A percentile compares a stretch with the other conserved stretches of the same genome.
Evolutionary conservation across 2,329 filamentous ascomycete genomes (phyloP).

Genomic region (Aspergillus texensis): DNA sequence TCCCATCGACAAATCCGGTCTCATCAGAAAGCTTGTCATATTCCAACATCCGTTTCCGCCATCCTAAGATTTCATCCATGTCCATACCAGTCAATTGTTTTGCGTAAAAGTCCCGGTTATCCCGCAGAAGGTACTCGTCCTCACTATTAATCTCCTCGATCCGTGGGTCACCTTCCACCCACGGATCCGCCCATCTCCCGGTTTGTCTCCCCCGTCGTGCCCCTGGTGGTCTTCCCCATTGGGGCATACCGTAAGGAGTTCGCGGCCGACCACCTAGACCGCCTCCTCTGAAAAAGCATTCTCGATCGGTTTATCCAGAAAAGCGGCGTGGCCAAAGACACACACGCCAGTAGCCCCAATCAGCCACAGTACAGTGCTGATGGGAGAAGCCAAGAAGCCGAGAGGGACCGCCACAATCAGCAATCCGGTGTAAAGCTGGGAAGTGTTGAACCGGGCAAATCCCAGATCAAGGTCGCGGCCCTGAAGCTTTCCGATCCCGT

Average conservation of each 20-base stretch:
- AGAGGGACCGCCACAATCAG: constrained; percentile 82
- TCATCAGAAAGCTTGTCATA: constrained; percentile 54
- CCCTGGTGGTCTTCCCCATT: constrained; percentile 99
- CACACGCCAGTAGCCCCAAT: constrained; percentile 92
- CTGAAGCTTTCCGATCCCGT: constrained; percentile 84
- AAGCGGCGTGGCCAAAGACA: constrained; percentile 89
- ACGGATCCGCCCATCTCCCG: constrained; percentile 56
- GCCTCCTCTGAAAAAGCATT: constrained; percentile 99
- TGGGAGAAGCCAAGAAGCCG: constrained; percentile 80
- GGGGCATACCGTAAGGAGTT: constrained; percentile 90
- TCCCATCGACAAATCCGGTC: constrained; percentile 47
- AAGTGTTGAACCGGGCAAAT: constrained; percentile 78
- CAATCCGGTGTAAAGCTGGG: constrained; percentile 90
- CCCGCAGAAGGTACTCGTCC: constrained; percentile 38
- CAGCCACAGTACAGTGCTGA: constrained; percentile 87
- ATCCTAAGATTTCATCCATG: constrained; percentile 31
- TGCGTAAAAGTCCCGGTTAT: constrained; percentile 24
- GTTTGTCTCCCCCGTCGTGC: constrained; percentile 68
- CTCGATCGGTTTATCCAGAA: constrained; percentile 99
- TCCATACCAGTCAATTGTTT: constrained; percentile 39
- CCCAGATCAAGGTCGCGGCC: constrained; percentile 88
- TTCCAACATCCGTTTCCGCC: constrained; percentile 39
- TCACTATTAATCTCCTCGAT: constrained; percentile 44
- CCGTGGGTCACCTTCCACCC: constrained; percentile 50
- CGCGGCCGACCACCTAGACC: constrained; percentile 99